Evolutionary conservation across 495 filamentous ascomycete species (phyloP).

Genomic region (Cudoniella acicularis): DNA sequence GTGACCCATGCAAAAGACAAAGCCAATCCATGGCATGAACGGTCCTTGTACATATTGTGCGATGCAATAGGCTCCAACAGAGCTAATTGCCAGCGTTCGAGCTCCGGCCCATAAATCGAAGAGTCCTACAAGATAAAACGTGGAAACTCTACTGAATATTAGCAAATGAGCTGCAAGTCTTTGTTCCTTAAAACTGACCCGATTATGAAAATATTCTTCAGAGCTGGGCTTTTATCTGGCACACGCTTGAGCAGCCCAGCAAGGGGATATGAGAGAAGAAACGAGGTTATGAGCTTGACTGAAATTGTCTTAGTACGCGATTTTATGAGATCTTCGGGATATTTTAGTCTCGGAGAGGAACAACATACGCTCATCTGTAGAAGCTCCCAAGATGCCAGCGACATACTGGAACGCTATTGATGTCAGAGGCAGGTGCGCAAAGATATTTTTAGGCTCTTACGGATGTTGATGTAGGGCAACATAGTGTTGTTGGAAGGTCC

Average conservation of each 20-base stretch:
- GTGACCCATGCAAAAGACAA: slow-evolving; percentile 92
- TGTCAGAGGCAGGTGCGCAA: slow-evolving; percentile 27
- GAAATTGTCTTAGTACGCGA: slow-evolving; percentile 12
- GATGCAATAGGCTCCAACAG: slow-evolving; percentile 77
- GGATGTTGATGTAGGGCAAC: slow-evolving; percentile 81
- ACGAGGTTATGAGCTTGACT: slow-evolving; percentile 93
- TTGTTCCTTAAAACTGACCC: slow-evolving; percentile 39
- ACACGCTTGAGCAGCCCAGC: slow-evolving; percentile 86
- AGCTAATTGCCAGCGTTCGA: slow-evolving; percentile 72
- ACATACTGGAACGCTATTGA: slow-evolving; percentile 70
- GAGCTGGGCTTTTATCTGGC: slow-evolving; percentile 76
- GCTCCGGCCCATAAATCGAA: slow-evolving; percentile 91
- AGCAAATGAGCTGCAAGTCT: slow-evolving; percentile 1
- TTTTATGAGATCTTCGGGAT: slow-evolving; percentile 15
- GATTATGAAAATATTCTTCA: slow-evolving; percentile 89
- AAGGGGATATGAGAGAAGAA: slow-evolving; percentile 90
- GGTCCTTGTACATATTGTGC: slow-evolving; percentile 81
- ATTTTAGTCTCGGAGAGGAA: neutral
- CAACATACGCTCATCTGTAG: slow-evolving; percentile 77
- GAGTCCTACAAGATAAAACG: slow-evolving; percentile 92
- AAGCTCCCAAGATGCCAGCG: slow-evolving; percentile 63
- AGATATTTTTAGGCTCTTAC: slow-evolving; percentile 43
- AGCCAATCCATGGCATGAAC: slow-evolving; percentile 97
- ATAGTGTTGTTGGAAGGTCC: slow-evolving; percentile 41
- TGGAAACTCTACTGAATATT: slow-evolving; percentile 48